Percentiles rank a stretch among this genome's conserved stretches.
Conservation (phyloP, 2,329 filamentous ascomycete species). For the Diaporthe caulivora region DNA sequence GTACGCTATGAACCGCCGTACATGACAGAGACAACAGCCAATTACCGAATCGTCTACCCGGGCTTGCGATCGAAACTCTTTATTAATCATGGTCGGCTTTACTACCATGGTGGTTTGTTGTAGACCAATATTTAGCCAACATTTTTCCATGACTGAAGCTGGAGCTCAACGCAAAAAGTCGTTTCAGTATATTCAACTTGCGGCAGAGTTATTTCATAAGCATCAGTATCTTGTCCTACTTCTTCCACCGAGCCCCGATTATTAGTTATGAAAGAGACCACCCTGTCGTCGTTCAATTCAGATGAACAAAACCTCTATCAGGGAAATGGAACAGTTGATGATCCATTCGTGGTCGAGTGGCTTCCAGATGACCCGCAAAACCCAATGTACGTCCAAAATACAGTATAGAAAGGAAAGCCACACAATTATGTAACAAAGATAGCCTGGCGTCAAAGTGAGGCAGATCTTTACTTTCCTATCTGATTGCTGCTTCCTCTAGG, state of each 20-base stretch:
- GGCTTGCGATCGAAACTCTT: too few relatives aligned
- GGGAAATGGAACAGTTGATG: conserved; percentile 53
- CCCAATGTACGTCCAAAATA: conserved; percentile 47
- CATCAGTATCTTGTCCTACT: neutral
- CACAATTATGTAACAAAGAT: neutral
- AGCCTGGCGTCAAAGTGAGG: neutral
- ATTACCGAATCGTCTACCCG: neutral
- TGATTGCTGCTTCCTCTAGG: neutral
- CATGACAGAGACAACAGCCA: too few relatives aligned
- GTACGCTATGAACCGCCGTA: too few relatives aligned
- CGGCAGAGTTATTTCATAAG: neutral
- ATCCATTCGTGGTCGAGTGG: conserved; percentile 59
- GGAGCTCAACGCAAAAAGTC: neutral
- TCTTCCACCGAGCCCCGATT: neutral
- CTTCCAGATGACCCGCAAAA: conserved; percentile 58
- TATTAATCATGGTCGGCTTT: too few relatives aligned
- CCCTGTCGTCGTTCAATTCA: neutral
- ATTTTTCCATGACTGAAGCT: neutral
- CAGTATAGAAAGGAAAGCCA: neutral
- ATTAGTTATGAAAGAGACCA: neutral
- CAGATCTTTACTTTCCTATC: neutral
- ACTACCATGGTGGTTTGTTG: neutral
- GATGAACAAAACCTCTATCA: neutral
- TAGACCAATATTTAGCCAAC: neutral
- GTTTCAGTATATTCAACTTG: neutral